A percentile compares a stretch with the other conserved stretches of the same genome.
These are phyloP conservation scores for Priceomyces castillae DNA, from an alignment of 805 yeast species.

Conservation along the genomic window DNA sequence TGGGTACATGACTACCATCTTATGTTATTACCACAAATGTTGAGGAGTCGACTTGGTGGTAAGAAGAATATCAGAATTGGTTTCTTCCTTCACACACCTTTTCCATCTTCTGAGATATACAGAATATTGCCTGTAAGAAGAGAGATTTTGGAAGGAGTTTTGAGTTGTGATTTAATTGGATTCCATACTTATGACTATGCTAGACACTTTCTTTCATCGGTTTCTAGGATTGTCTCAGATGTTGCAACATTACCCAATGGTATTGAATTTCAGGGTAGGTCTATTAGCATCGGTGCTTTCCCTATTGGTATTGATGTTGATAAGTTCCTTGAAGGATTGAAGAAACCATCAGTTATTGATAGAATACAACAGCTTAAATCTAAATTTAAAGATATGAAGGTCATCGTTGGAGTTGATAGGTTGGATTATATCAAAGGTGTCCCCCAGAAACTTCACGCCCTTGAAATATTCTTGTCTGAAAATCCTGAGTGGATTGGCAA, in stretches of 20 bases:
- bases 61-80: constrained; percentile 71
- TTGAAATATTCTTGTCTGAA: constrained; percentile 85
- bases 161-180: constrained; percentile 92
- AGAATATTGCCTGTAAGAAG: constrained; percentile 92
- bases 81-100: constrained; percentile 94
- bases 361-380: constrained; percentile 61
- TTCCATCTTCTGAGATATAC: constrained; percentile 95
- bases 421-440: constrained; percentile 97
- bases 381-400: constrained; percentile 72
- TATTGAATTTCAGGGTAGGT: constrained; percentile 70
- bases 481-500: constrained; percentile 99
- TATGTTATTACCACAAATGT: constrained; percentile 89
- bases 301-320: constrained; percentile 99
- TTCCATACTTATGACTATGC: constrained; percentile 99
- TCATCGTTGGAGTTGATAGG: constrained; percentile 95
- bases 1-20: constrained; percentile 99
- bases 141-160: constrained; percentile 86
- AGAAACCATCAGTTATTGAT: constrained; percentile 56
- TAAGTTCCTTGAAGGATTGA: constrained; percentile 77
- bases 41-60: constrained; percentile 58
- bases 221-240: constrained; percentile 70
- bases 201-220: constrained; percentile 88
- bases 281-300: constrained; percentile 89
- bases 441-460: constrained; percentile 94
- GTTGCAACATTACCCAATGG: constrained; percentile 90